These are phyloP conservation scores for Erysimum cheiri DNA, from an alignment of 441 rosid species.

Conservation along the genomic window DNA sequence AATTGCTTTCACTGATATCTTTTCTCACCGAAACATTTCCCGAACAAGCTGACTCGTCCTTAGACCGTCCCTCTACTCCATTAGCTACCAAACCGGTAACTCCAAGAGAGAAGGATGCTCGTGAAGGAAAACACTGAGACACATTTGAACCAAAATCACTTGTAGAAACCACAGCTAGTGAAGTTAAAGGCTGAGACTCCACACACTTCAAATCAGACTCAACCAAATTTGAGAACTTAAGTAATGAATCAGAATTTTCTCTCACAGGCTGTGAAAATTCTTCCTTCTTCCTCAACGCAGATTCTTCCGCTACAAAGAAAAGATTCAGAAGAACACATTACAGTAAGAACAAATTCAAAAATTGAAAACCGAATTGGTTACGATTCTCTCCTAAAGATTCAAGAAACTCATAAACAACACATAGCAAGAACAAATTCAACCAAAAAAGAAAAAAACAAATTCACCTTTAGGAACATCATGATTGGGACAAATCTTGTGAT, in stretches of 20 bases:
- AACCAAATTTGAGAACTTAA: no score
- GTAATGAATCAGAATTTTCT: no score
- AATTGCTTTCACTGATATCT: constrained; percentile 3
- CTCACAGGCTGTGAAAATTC: no score
- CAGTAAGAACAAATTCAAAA: not conserved
- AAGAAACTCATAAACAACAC: not conserved
- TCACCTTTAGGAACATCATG: constrained; percentile 18
- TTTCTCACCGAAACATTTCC: constrained; percentile 8
- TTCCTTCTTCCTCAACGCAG: no score
- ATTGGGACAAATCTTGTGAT: constrained; percentile 8
- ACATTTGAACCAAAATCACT: not conserved
- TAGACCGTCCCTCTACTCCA: not conserved
- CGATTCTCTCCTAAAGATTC: not conserved
- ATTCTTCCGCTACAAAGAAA: no score
- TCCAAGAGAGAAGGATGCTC: not conserved
- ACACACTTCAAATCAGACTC: not conserved
- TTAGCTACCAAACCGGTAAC: not conserved
- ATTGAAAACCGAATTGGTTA: not conserved
- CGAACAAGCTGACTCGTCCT: constrained; percentile 26
- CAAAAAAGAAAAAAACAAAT: not conserved
- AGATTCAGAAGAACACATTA: not conserved
- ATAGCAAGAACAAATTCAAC: not conserved
- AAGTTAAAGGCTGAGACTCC: constrained; percentile 1
- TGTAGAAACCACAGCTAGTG: not conserved
- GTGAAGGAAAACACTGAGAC: not conserved